Conservation (phyloP, 2,329 filamentous ascomycete genomes). For the Cladosporium velox region DNA sequence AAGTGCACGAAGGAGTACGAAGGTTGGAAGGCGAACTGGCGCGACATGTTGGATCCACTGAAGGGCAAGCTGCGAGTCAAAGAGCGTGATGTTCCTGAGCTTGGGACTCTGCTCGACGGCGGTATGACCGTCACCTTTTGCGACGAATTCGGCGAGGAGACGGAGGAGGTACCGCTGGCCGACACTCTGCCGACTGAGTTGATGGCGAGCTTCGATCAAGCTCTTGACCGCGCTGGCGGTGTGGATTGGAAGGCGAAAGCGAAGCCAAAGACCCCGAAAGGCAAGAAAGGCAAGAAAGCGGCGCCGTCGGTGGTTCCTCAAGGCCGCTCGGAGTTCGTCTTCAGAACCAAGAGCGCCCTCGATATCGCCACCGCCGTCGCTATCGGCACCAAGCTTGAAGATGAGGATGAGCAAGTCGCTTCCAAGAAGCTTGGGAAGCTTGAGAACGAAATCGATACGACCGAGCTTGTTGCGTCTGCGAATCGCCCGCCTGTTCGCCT, state of each 20-base stretch:
- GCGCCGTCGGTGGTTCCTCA: neutral
- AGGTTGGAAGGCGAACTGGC: neutral
- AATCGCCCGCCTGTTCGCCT: neutral
- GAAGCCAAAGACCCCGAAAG: neutral
- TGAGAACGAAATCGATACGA: neutral
- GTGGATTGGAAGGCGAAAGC: neutral
- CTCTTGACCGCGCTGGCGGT: neutral
- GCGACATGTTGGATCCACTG: neutral
- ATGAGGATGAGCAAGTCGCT: neutral
- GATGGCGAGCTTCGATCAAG: neutral
- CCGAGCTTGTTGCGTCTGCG: neutral
- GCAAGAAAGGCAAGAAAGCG: neutral
- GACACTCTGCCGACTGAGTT: neutral
- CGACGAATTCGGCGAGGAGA: neutral
- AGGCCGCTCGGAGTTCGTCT: neutral
- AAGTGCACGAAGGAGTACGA: constrained; percentile 9
- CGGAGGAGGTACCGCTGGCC: neutral
- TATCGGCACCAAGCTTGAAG: neutral
- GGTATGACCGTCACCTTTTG: neutral
- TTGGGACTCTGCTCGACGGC: constrained; percentile 4
- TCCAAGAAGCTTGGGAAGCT: neutral
- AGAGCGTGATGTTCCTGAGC: neutral
- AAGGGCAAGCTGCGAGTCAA: constrained; percentile 7
- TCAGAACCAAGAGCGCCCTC: neutral
- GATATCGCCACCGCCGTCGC: neutral